These are phyloP conservation scores for Mycena indigotica DNA, from an alignment of 768 basidiomycete species.

Conservation along the genomic window DNA sequence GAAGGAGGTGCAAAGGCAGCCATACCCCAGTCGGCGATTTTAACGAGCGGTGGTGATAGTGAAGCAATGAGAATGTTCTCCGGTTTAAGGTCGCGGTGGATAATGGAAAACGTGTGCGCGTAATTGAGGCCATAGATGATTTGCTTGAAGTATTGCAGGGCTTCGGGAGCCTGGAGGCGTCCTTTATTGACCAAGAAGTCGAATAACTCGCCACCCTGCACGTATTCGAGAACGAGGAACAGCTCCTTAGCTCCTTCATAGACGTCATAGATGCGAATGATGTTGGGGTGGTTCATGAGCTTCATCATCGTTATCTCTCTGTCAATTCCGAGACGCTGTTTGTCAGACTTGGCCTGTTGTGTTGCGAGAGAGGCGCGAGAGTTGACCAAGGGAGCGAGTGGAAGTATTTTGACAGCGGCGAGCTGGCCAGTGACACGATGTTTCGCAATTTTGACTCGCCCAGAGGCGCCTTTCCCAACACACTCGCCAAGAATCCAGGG, in stretches of 20 bases:
- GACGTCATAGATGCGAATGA: slow-evolving; percentile 93
- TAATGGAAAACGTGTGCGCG: slow-evolving; percentile 96
- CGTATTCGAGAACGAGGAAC: slow-evolving; percentile 91
- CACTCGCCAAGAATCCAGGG: slow-evolving; percentile 94
- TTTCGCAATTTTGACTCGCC: slow-evolving; percentile 91
- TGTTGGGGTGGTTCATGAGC: slow-evolving; percentile 97
- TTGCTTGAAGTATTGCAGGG: slow-evolving; percentile 91
- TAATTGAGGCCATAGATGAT: slow-evolving; percentile 95
- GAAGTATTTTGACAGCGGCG: slow-evolving; percentile 95
- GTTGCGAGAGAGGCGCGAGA: slow-evolving; percentile 70
- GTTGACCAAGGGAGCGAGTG: slow-evolving; percentile 73
- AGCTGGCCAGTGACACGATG: slow-evolving; percentile 86
- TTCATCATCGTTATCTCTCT: slow-evolving; percentile 99
- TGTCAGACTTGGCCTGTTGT: slow-evolving; percentile 72
- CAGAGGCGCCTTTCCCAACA: slow-evolving; percentile 91
- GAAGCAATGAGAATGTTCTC: slow-evolving; percentile 95
- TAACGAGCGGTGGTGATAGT: slow-evolving; percentile 78
- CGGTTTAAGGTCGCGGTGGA: slow-evolving; percentile 96
- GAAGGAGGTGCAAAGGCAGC: slow-evolving; percentile 90
- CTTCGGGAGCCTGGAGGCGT: slow-evolving; percentile 76
- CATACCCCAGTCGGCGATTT: slow-evolving; percentile 99
- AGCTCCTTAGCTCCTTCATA: slow-evolving; percentile 91
- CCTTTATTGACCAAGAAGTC: slow-evolving; percentile 93
- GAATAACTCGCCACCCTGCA: slow-evolving; percentile 95
- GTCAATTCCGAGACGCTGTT: slow-evolving; percentile 84